phyloP scores from a whole-genome alignment of 495 filamentous ascomycete genomes.

The Daldinia concentrica region DNA sequence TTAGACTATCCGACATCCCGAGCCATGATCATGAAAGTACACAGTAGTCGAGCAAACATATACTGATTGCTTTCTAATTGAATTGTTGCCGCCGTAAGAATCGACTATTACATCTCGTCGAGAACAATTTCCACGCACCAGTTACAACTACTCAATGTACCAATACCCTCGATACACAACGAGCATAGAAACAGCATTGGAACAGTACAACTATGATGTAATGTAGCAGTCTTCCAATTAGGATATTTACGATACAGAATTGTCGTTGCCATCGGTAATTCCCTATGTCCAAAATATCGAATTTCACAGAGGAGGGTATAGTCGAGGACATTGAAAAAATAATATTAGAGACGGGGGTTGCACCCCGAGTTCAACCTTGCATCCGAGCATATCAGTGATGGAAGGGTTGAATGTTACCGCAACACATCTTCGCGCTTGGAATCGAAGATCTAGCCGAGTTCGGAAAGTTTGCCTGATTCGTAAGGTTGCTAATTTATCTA shows the following conservation, averaged over 20 bases:
- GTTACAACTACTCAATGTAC: background rate
- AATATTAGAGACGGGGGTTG: constrained; percentile 30
- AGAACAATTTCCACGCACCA: background rate
- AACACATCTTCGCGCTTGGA: constrained; percentile 11
- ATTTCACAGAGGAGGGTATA: background rate
- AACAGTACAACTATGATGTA: background rate
- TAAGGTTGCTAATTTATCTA: background rate
- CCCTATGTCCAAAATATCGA: background rate
- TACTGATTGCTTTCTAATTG: background rate
- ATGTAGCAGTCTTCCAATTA: background rate
- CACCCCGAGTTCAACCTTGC: constrained; percentile 41
- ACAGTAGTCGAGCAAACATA: background rate
- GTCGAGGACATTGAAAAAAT: background rate
- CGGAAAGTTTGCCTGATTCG: background rate
- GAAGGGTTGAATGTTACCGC: constrained; percentile 42
- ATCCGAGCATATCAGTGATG: constrained; percentile 7
- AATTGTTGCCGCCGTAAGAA: background rate
- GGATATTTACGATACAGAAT: background rate
- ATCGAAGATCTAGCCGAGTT: constrained; percentile 3
- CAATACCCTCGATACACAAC: background rate
- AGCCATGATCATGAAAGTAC: background rate
- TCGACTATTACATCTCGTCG: background rate
- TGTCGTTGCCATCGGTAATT: background rate
- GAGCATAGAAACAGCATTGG: background rate
- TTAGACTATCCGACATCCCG: background rate